These are phyloP conservation scores for Sherardia arvensis DNA, from an alignment of 257 asterid species.

Conservation along the genomic window DNA sequence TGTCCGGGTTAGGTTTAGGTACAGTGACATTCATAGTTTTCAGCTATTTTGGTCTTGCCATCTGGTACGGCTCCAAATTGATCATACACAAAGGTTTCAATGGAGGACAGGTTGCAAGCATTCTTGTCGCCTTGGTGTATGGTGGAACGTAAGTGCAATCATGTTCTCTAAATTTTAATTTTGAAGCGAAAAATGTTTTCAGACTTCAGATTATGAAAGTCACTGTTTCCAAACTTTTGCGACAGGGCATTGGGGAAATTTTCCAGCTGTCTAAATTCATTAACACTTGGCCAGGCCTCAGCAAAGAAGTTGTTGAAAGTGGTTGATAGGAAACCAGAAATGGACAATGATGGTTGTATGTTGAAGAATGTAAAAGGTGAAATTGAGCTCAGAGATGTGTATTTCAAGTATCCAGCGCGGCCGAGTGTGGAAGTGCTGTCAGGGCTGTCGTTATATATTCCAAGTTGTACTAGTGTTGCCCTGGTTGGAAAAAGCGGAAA, in stretches of 20 bases:
- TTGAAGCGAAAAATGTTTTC: neutral
- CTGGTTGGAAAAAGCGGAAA: slow-evolving; percentile 29
- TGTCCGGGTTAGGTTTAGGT: slow-evolving; percentile 55
- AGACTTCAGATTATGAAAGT: neutral
- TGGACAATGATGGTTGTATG: slow-evolving; percentile 9
- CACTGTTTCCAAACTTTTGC: neutral
- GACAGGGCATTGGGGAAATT: slow-evolving; percentile 20
- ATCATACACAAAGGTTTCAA: slow-evolving; percentile 35
- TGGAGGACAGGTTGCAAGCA: slow-evolving; percentile 50
- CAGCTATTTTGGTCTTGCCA: slow-evolving; percentile 48
- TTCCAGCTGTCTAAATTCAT: slow-evolving; percentile 13
- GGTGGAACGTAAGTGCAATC: slow-evolving; percentile 30
- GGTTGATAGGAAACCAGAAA: slow-evolving; percentile 14
- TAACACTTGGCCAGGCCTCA: slow-evolving; percentile 19
- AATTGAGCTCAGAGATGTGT: slow-evolving; percentile 22
- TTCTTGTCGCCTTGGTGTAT: slow-evolving; percentile 36
- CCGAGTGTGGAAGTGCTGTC: slow-evolving; percentile 20
- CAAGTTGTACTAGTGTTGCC: slow-evolving; percentile 19
- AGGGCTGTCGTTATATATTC: slow-evolving; percentile 23
- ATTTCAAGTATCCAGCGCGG: slow-evolving; percentile 28
- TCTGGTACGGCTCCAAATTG: slow-evolving; percentile 62
- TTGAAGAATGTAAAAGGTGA: slow-evolving; percentile 25
- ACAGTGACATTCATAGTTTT: slow-evolving; percentile 28
- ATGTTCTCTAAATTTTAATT: neutral
- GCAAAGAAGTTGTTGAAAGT: slow-evolving; percentile 16